These are phyloP conservation scores for Tetradesmus lagerheimii DNA, from an alignment of 139 green algal genomes.

Conservation along the genomic window DNA sequence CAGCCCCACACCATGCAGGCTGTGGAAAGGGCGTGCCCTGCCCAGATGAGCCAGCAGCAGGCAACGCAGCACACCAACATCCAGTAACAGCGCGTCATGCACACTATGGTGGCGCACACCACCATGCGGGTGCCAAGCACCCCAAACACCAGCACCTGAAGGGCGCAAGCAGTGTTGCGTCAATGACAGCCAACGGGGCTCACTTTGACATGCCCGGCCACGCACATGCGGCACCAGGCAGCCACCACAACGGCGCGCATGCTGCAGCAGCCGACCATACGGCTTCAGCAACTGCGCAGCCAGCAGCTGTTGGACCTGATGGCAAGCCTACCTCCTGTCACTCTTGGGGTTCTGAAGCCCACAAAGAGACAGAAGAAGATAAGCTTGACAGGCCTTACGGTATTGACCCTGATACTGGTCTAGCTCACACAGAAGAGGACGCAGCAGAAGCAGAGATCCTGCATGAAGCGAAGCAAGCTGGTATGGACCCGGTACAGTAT, in stretches of 20 bases:
- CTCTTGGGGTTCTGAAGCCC: neutral
- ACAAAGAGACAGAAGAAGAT: neutral
- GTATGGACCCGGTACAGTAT: slow-evolving; percentile 14
- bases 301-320: neutral
- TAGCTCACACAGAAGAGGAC: neutral
- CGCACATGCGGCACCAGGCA: neutral
- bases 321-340: neutral
- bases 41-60: neutral
- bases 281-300: neutral
- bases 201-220: neutral
- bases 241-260: neutral
- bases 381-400: neutral
- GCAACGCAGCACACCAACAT: neutral
- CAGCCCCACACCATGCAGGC: neutral
- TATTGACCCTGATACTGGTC: slow-evolving; percentile 11
- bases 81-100: neutral
- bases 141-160: neutral
- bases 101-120: neutral
- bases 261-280: neutral
- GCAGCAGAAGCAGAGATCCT: slow-evolving; percentile 9
- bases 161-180: neutral
- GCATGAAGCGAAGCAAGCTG: slow-evolving; percentile 7
- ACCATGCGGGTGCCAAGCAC: neutral
- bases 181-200: neutral
- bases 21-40: neutral